phyloP scores from a whole-genome alignment of 179 eudicot species.

The Actinidia chinensis region DNA sequence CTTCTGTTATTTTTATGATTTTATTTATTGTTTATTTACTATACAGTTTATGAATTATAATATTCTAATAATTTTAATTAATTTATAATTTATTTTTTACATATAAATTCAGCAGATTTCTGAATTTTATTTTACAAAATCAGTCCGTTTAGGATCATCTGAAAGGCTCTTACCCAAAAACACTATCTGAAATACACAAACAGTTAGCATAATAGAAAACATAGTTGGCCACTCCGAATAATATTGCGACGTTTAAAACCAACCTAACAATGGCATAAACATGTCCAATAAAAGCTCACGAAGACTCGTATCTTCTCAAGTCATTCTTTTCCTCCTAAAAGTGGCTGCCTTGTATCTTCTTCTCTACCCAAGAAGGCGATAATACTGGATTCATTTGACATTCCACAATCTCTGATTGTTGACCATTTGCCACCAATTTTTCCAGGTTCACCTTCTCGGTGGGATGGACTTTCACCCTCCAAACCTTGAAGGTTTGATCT shows the following conservation, averaged over 20 bases:
- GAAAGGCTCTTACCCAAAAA: no score
- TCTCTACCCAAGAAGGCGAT: slow-evolving; percentile 35
- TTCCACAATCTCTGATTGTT: slow-evolving; percentile 17
- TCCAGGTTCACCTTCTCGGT: slow-evolving; percentile 25
- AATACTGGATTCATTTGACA: slow-evolving; percentile 26
- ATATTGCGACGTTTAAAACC: background rate
- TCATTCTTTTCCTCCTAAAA: background rate
- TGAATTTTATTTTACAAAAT: no score
- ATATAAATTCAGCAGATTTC: no score
- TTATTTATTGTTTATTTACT: no score
- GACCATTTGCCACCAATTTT: slow-evolving; percentile 8
- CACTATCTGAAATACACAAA: no score
- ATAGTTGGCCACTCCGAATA: no score
- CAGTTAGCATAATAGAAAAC: no score
- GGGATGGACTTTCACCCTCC: slow-evolving; percentile 42
- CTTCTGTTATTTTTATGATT: no score
- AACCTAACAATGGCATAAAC: background rate
- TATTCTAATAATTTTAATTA: no score
- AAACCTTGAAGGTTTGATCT: slow-evolving; percentile 55
- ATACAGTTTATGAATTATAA: no score
- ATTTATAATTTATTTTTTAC: no score
- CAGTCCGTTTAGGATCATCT: no score
- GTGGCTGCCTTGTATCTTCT: slow-evolving; percentile 24
- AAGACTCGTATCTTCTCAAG: background rate
- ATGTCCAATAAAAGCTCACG: background rate